A percentile compares a stretch with the other conserved stretches of the same genome.
phyloP scores from a whole-genome alignment of 805 yeast species.

The Candida piceae region DNA sequence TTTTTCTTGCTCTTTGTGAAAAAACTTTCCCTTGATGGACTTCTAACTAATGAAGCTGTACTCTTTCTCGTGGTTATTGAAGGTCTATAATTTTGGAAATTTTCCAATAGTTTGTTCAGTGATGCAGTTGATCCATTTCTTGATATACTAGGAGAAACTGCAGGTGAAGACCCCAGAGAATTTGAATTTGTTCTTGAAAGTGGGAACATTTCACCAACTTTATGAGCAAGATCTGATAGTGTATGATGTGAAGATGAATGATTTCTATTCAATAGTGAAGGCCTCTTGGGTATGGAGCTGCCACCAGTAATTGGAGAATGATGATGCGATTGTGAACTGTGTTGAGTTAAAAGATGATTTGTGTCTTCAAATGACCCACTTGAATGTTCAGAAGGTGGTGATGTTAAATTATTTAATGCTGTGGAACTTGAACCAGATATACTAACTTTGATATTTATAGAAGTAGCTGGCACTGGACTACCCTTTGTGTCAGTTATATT shows the following conservation, averaged over 20 bases:
- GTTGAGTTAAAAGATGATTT: not conserved
- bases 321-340: not conserved
- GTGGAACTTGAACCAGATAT: slow-evolving; percentile 1
- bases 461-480: slow-evolving; percentile 5
- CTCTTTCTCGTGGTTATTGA: slow-evolving; percentile 9
- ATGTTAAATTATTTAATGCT: slow-evolving; percentile 1
- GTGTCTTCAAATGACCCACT: not conserved
- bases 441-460: slow-evolving; percentile 3
- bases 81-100: slow-evolving; percentile 10
- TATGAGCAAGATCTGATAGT: slow-evolving; percentile 26
- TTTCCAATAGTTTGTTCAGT: slow-evolving; percentile 18
- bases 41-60: slow-evolving; percentile 8
- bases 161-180: slow-evolving; percentile 6
- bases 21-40: slow-evolving; percentile 15
- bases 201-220: slow-evolving; percentile 24
- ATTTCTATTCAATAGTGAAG: slow-evolving; percentile 4
- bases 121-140: slow-evolving; percentile 23
- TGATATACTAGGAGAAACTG: slow-evolving; percentile 17
- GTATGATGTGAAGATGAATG: slow-evolving; percentile 17
- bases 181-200: slow-evolving; percentile 13
- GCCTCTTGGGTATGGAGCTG: not conserved
- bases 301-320: no score
- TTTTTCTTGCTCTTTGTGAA: not conserved
- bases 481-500: slow-evolving; percentile 6
- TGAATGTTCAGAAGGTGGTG: not conserved